Evolutionary conservation across 306 rosid genomes (phyloP), one percentile per base, ranked within the genome.

Genomic region (Cucurbita argyrosperma): DNA sequence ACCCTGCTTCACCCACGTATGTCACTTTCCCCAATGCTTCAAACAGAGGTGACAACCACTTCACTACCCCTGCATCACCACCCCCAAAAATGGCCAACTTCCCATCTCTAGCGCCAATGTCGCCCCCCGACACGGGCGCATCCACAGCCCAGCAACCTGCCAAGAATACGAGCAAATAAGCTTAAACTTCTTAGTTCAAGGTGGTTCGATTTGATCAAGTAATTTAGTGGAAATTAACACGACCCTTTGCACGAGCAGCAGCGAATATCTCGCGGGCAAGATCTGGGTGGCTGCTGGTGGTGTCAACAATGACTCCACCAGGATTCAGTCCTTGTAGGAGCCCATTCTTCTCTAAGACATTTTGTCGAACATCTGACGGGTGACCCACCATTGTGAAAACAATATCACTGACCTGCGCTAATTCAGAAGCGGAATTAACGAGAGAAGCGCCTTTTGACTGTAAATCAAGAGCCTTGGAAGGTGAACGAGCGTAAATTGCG

Each of bases 41-140:
- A 47, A 85, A 90, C 43, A 90, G 16, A 3, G 96, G 90, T 0
- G 77, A 43, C 11, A 90, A 68, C 95, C 98, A 92, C 13, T 84
- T 64, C 7, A 92, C 89, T 7, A 92, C 87, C 0, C 71, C 39
- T 0, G 54, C 50, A 42, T 92, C 95, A 0, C 96, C 96, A 4
- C 84, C 97, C 0, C 89, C 89, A 23, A 92, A 78, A 64, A 92
- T 87, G 0, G 96, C 96, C 5, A 92, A 79, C 15, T 77, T 90
- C 19, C 96, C 95, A 46, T 92, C 96, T 47, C 88, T 83, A 9
- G 97, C 96, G 10, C 97, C 97, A 13, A 88, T 56, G 23, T 92
- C 96, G 1, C 96, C 98, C 1, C 96, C 95, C 5, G 98, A 90
- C 3, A 92, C 96, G 0, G 96, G 96, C 0, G 96, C 98, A 54